Evolutionary conservation across 2,329 filamentous ascomycete species (phyloP), one percentile per base, ranked within the genome.

Genomic region (Aspergillus fischeri): DNA sequence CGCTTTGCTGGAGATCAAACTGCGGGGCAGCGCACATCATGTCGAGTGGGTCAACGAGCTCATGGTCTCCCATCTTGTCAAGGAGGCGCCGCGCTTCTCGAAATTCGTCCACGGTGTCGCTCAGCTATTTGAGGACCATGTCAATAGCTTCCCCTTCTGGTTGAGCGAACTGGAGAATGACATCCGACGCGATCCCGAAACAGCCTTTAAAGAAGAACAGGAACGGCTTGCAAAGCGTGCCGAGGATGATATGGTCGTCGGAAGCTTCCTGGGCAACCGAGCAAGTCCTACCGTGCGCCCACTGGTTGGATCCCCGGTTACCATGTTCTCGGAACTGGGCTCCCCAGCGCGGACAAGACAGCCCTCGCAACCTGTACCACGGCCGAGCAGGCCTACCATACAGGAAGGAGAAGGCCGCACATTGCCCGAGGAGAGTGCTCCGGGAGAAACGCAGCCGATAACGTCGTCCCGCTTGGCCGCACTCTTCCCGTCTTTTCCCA

Each of bases 121-220:
- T 7, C 87, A 88, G 42, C 81, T 99, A 2, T 97, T 97, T 65
- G 94, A 97, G 68, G 91, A 99, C 74, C 86, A 96, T 69, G 92
- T 99, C 73, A 97, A 97, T 77, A 92, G 86, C 61, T 86, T 97
- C 68, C 94, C 94, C 14, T 97, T 97, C 78, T 99, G 94, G 94
- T 83, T 97, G 35, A 88, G 88, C 67, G 90, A 96, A 61, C 82
- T 97, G 47, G 93, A 97, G 70, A 90, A 85, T 32, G 94, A 99
- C 70, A 99, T 99, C 70, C 88, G 93, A 64, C 91, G 90, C 71
- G 92, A 97, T 70, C 94, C 94, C 0, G 90, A 94, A 71, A 83
- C 85, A 61, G 93, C 93, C 0, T 97, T 96, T 70, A 89, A 95
- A 63, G 89, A 94, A 67, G 92, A 97, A 73, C 92, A 96, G 72